phyloP scores from a whole-genome alignment of 768 basidiomycete genomes.

The Leccinum subtestaceum region DNA sequence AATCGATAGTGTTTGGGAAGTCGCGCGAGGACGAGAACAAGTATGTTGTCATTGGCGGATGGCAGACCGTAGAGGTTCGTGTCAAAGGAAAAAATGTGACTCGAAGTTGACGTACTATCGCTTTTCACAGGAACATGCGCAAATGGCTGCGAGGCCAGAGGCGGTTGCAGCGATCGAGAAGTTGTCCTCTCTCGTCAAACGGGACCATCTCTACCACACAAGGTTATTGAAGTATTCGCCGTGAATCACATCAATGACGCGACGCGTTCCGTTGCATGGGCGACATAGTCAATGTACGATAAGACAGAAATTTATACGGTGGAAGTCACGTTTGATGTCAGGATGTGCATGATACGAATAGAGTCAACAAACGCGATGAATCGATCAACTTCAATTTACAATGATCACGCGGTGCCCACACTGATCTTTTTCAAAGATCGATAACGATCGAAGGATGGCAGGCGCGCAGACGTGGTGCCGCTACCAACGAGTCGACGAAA shows the following conservation, averaged over 20 bases:
- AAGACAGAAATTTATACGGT: too few relatives aligned
- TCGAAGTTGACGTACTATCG: neutral
- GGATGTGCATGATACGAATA: neutral
- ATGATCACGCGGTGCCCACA: too few relatives aligned
- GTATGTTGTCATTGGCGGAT: slow-evolving; percentile 20
- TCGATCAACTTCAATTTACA: too few relatives aligned
- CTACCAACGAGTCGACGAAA: too few relatives aligned
- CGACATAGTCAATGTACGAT: neutral
- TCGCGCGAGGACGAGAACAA: slow-evolving; percentile 21
- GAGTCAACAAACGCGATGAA: neutral
- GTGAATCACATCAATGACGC: neutral
- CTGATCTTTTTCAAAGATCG: too few relatives aligned
- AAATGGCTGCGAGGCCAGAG: slow-evolving; percentile 10
- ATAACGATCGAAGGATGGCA: too few relatives aligned
- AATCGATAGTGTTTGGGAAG: slow-evolving; percentile 21
- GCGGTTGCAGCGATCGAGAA: neutral
- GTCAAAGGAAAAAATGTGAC: neutral
- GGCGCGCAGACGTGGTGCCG: too few relatives aligned
- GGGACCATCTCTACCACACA: slow-evolving; percentile 15
- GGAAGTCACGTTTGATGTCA: neutral
- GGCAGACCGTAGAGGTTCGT: slow-evolving; percentile 26
- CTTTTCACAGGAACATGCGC: slow-evolving; percentile 23
- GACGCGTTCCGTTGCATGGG: neutral
- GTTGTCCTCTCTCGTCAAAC: slow-evolving; percentile 14
- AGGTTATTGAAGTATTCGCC: slow-evolving; percentile 6